Conservation (phyloP, 768 basidiomycete species). For the Suillus subaureus region DNA sequence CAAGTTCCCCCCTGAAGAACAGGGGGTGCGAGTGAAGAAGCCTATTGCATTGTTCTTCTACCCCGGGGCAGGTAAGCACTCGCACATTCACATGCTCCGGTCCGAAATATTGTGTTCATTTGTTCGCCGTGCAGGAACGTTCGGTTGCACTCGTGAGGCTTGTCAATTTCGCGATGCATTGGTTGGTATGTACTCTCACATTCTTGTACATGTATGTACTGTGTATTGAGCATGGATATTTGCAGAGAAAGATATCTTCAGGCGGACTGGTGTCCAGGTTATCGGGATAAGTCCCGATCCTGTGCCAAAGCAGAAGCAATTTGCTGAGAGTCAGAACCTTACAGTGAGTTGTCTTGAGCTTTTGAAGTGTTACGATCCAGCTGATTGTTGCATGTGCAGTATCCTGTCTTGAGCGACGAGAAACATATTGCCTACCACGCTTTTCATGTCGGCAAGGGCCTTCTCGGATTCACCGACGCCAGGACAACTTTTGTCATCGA, state of each 20-base stretch:
- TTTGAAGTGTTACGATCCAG: not conserved
- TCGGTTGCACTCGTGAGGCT: slow-evolving; percentile 80
- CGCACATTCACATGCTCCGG: slow-evolving; percentile 13
- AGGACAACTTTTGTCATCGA: slow-evolving; percentile 82
- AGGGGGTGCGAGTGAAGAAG: slow-evolving; percentile 36
- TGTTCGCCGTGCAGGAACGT: slow-evolving; percentile 50
- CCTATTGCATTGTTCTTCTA: slow-evolving; percentile 82
- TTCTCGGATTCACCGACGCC: slow-evolving; percentile 65
- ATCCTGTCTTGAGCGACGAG: slow-evolving; percentile 76
- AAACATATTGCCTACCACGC: slow-evolving; percentile 62
- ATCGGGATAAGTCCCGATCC: slow-evolving; percentile 77
- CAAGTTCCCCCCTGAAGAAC: slow-evolving; percentile 59
- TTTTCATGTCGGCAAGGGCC: slow-evolving; percentile 65
- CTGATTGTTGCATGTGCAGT: slow-evolving; percentile 41
- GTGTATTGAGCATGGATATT: not conserved
- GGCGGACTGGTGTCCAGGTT: slow-evolving; percentile 61
- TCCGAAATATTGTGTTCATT: not conserved
- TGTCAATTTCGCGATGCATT: slow-evolving; percentile 83
- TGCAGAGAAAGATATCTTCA: slow-evolving; percentile 66
- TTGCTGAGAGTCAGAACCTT: slow-evolving; percentile 70
- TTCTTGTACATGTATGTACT: slow-evolving; percentile 4
- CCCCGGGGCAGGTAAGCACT: slow-evolving; percentile 59
- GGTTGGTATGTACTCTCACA: slow-evolving; percentile 45
- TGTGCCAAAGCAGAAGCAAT: slow-evolving; percentile 71
- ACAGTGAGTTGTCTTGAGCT: slow-evolving; percentile 44